Conservation (phyloP, 441 rosid genomes). For the Jatropha podagrica region DNA sequence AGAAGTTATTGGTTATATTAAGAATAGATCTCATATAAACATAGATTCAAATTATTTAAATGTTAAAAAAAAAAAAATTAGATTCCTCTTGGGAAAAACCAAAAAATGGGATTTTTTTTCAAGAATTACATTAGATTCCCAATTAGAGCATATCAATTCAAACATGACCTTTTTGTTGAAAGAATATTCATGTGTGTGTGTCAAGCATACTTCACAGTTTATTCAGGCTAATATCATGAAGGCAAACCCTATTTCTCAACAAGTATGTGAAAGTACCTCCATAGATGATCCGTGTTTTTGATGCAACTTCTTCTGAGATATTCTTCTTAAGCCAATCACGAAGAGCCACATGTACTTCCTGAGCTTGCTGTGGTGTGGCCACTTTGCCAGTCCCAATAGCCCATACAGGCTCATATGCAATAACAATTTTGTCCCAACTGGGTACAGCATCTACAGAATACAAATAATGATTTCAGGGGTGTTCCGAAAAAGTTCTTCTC, state of each 20-base stretch:
- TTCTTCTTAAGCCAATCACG: constrained; percentile 94
- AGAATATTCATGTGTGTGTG: background rate
- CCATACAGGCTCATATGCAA: constrained; percentile 99
- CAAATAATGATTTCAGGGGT: constrained; percentile 15
- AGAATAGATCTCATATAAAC: too few species aligned
- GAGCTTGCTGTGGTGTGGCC: constrained; percentile 91
- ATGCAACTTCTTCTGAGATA: constrained; percentile 83
- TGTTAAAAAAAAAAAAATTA: too few species aligned
- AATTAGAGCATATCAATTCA: too few species aligned
- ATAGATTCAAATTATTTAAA: too few species aligned
- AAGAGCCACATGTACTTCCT: constrained; percentile 87
- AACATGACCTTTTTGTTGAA: too few species aligned
- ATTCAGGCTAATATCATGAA: background rate
- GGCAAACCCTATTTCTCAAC: background rate
- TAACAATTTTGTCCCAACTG: constrained; percentile 87
- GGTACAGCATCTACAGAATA: constrained; percentile 62
- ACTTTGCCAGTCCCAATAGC: constrained; percentile 99
- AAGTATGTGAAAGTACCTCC: constrained; percentile 59
- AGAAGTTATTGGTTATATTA: too few species aligned
- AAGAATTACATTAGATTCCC: too few species aligned
- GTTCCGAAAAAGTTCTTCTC: constrained; percentile 9
- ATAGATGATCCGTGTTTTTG: constrained; percentile 86
- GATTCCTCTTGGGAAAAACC: too few species aligned
- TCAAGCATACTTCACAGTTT: background rate
- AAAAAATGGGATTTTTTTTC: too few species aligned